Evolutionary conservation across 2,329 filamentous ascomycete genomes (phyloP).

Genomic region (Hymenotorrendiella dingleyae): DNA sequence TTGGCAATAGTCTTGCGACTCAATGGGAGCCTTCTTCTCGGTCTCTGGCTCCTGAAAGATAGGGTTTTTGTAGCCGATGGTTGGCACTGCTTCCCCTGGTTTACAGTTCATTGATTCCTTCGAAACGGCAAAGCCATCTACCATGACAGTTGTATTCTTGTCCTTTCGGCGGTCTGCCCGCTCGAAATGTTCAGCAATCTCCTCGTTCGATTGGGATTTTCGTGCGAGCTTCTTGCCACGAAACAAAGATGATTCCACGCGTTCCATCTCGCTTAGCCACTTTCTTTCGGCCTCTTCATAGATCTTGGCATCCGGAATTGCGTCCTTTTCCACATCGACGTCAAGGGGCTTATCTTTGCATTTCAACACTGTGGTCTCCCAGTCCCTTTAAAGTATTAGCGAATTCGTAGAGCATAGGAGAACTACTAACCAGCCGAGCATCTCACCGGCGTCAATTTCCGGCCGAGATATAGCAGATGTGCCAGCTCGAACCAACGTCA

Average conservation of each 20-base stretch:
- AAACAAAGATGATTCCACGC: constrained; percentile 51
- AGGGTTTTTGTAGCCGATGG: constrained; percentile 48
- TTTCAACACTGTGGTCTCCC: constrained; percentile 45
- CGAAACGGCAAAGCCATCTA: constrained; percentile 48
- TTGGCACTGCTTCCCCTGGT: constrained; percentile 52
- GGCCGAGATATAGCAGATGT: constrained; percentile 46
- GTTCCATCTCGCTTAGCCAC: constrained; percentile 51
- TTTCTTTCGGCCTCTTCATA: constrained; percentile 44
- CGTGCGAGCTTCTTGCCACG: constrained; percentile 45
- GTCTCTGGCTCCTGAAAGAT: constrained; percentile 42
- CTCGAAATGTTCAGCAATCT: constrained; percentile 34
- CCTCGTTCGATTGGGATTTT: constrained; percentile 27
- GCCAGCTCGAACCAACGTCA: constrained; percentile 47
- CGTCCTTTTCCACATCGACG: constrained; percentile 32
- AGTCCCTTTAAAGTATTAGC: constrained; percentile 35
- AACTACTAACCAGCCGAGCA: constrained; percentile 43
- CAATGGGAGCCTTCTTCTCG: constrained; percentile 41
- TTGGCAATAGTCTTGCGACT: constrained; percentile 46
- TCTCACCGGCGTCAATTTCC: constrained; percentile 48
- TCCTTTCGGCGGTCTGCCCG: constrained; percentile 45
- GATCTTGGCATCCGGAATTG: constrained; percentile 26
- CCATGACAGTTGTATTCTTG: constrained; percentile 52
- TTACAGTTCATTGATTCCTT: constrained; percentile 49
- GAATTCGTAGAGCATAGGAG: not conserved
- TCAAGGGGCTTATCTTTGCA: constrained; percentile 47